phyloP scores from a whole-genome alignment of 2,329 filamentous ascomycete species.

The Nemania sp. region DNA sequence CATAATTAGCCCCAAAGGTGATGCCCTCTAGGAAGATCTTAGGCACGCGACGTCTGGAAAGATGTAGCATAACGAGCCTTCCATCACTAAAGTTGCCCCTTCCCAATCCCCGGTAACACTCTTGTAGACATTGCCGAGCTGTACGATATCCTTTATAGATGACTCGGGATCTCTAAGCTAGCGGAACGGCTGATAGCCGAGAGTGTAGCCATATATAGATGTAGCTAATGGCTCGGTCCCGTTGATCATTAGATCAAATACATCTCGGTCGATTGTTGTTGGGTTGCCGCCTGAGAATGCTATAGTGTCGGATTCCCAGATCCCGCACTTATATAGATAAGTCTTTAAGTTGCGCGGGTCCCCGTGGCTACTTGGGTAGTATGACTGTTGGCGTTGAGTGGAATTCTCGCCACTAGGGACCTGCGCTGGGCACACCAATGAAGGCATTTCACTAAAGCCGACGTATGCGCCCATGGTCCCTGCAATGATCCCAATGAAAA shows the following conservation, averaged over 20 bases:
- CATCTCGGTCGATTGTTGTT: neutral
- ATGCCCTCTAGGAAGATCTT: neutral
- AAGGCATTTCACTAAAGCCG: neutral
- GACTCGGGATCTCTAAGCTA: conserved; percentile 1
- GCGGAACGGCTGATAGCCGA: conserved; percentile 7
- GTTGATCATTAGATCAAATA: neutral
- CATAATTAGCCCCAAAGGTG: too few species aligned
- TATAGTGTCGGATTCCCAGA: conserved; percentile 1
- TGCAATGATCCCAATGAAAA: neutral
- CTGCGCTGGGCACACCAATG: conserved; percentile 2
- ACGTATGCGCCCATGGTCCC: neutral
- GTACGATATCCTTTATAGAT: neutral
- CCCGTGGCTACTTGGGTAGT: neutral
- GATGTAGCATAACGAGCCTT: neutral
- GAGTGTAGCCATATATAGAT: neutral
- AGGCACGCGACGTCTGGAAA: conserved; percentile 2
- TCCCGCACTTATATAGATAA: conserved; percentile 4
- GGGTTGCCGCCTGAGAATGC: neutral
- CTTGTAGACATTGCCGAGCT: neutral
- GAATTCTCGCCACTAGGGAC: neutral
- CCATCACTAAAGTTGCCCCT: conserved; percentile 6
- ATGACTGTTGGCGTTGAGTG: neutral
- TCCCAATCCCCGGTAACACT: neutral
- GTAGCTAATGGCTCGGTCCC: conserved; percentile 1
- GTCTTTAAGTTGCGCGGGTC: neutral